Evolutionary conservation across 75 land plant species (phyloP).

Genomic region (Pinus tabuliformis): DNA sequence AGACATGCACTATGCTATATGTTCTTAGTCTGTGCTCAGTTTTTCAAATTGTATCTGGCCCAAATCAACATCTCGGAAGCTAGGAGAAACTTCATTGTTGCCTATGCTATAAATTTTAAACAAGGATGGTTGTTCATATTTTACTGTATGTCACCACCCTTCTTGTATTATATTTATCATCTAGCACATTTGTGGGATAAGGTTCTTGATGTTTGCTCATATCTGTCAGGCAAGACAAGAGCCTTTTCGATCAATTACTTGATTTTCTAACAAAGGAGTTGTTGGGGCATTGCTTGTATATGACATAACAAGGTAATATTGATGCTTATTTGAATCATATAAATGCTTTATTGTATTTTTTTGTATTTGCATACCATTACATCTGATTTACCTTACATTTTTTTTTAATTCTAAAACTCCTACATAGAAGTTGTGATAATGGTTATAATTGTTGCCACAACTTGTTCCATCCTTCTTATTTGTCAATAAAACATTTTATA

Average conservation of each 20-base stretch:
- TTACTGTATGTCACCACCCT: neutral
- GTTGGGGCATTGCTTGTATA: conserved; percentile 75
- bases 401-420: too few relatives aligned
- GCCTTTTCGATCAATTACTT: conserved; percentile 72
- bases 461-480: neutral
- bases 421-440: too few relatives aligned
- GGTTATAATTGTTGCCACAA: too few relatives aligned
- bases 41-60: too few relatives aligned
- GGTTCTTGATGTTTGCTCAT: conserved; percentile 1
- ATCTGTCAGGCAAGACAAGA: conserved; percentile 66
- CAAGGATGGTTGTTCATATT: neutral
- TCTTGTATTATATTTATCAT: neutral
- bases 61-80: too few relatives aligned
- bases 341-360: neutral
- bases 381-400: neutral
- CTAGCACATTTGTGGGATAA: neutral
- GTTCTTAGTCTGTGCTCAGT: too few relatives aligned
- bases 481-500: too few relatives aligned
- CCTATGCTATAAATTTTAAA: neutral
- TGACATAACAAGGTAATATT: conserved; percentile 66
- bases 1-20: too few relatives aligned
- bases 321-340: neutral
- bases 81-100: neutral
- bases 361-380: neutral
- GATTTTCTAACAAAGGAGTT: conserved; percentile 76